These are phyloP conservation scores for Puccinellia tenuiflora DNA, from an alignment of 176 grass and related monocot genomes.

Conservation along the genomic window DNA sequence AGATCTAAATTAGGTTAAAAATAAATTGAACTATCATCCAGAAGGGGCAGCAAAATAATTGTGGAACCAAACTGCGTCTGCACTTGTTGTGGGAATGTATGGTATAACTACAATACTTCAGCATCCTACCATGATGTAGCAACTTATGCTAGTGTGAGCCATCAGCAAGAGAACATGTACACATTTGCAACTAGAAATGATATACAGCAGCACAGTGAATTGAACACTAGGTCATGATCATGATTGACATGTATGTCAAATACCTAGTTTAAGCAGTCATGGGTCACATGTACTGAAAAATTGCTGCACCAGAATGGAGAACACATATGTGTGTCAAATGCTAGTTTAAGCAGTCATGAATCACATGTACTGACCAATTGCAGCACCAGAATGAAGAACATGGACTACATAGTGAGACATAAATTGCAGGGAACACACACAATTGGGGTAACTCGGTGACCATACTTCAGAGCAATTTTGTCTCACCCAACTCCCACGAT, in stretches of 20 bases:
- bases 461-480: neutral
- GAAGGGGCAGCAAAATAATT: neutral
- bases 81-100: neutral
- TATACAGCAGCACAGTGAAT: no score
- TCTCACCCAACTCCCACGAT: neutral
- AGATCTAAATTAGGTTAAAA: neutral
- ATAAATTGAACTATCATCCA: neutral
- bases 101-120: neutral
- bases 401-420: neutral
- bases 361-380: neutral
- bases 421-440: neutral
- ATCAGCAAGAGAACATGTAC: neutral
- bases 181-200: neutral
- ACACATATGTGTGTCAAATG: neutral
- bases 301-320: neutral
- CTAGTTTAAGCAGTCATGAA: neutral
- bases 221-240: neutral
- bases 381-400: neutral
- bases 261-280: neutral
- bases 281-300: neutral
- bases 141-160: neutral
- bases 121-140: neutral
- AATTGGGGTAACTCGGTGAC: neutral
- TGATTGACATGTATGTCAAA: neutral
- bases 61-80: neutral